Conservation (phyloP, 2,329 filamentous ascomycete species). For the Bipolaris oryzae region DNA sequence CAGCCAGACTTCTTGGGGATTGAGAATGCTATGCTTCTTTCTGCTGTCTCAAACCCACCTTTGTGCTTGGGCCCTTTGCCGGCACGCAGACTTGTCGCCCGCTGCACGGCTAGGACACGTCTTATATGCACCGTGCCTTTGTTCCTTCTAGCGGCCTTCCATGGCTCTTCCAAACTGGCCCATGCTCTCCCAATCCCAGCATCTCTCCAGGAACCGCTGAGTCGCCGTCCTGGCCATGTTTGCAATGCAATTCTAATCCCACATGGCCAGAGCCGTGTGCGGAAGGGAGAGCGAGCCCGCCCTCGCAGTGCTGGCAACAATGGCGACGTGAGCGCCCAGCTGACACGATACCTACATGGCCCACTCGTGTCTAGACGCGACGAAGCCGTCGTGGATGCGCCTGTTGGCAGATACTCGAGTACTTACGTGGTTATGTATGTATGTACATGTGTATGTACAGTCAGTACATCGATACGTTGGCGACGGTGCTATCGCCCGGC, state of each 20-base stretch:
- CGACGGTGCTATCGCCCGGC: slow-evolving; percentile 17
- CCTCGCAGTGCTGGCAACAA: not conserved
- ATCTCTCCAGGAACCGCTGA: slow-evolving; percentile 21
- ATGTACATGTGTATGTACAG: not conserved
- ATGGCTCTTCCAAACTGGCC: slow-evolving; percentile 27
- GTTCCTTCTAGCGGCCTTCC: slow-evolving; percentile 37
- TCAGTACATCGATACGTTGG: not conserved
- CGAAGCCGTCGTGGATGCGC: no score
- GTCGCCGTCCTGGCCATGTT: slow-evolving; percentile 11
- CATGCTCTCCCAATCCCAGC: slow-evolving; percentile 18
- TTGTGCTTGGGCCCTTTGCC: slow-evolving; percentile 25
- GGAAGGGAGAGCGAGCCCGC: not conserved
- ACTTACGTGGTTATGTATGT: no score
- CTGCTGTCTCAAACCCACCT: slow-evolving; percentile 20
- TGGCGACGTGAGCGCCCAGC: no score
- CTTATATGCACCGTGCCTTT: slow-evolving; percentile 26
- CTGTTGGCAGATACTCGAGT: no score
- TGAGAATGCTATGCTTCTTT: slow-evolving; percentile 16
- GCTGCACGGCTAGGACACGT: slow-evolving; percentile 25
- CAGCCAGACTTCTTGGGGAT: slow-evolving; percentile 19
- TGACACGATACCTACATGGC: no score
- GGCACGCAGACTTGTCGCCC: slow-evolving; percentile 30
- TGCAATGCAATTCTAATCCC: slow-evolving; percentile 2
- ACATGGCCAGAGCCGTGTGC: slow-evolving; percentile 3
- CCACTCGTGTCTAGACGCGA: no score